phyloP scores from a whole-genome alignment of 805 yeast species.

The Lipomyces kockii region DNA sequence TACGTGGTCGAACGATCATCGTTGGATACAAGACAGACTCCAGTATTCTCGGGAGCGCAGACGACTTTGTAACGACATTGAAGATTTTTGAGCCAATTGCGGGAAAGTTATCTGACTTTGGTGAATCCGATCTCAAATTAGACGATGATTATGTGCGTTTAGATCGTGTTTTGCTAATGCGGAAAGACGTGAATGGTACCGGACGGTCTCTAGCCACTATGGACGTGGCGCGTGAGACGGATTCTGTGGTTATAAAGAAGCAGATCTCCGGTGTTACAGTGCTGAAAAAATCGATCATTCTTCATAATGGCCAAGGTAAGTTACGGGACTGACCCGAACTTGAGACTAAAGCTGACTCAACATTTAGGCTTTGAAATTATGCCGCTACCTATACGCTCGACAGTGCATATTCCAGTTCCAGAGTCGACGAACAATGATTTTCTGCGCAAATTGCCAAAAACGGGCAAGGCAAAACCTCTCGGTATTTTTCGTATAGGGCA shows the following conservation, averaged over 20 bases:
- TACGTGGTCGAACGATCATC: conserved; percentile 28
- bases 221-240: conserved; percentile 52
- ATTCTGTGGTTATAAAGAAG: conserved; percentile 56
- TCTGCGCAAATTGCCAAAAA: conserved; percentile 2
- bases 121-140: neutral
- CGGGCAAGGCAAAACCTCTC: conserved; percentile 51
- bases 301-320: conserved; percentile 64
- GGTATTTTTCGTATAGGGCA: conserved; percentile 67
- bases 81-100: conserved; percentile 64
- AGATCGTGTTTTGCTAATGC: neutral
- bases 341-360: neutral
- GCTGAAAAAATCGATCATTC: conserved; percentile 67
- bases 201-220: conserved; percentile 7
- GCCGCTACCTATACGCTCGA: conserved; percentile 47
- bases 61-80: conserved; percentile 56
- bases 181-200: neutral
- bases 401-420: conserved; percentile 9
- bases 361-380: conserved; percentile 56
- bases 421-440: neutral
- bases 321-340: neutral
- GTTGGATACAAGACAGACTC: conserved; percentile 59
- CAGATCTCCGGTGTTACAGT: conserved; percentile 66
- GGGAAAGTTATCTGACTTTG: conserved; percentile 37
- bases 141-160: neutral
- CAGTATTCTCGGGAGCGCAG: conserved; percentile 55